Evolutionary conservation across 2,329 filamentous ascomycete species (phyloP).

Genomic region (Tolypocladium guangdongense): DNA sequence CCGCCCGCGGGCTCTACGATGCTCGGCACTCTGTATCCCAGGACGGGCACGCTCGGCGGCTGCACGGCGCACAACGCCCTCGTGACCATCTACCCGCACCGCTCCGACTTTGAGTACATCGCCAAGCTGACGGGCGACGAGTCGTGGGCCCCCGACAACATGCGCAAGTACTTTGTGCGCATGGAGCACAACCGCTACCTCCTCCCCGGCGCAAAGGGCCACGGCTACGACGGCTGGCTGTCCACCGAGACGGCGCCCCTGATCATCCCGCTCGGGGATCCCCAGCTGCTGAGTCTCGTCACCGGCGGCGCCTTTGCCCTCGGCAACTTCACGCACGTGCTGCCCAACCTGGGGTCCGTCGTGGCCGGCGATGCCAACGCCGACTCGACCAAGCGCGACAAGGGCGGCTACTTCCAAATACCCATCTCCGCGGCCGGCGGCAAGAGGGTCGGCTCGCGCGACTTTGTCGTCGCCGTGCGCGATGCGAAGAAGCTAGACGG

Average conservation of each 20-base stretch:
- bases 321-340: conserved; percentile 16
- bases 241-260: conserved; percentile 38
- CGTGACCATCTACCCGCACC: conserved; percentile 46
- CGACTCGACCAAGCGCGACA: conserved; percentile 31
- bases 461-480: conserved; percentile 30
- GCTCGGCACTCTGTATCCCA: conserved; percentile 35
- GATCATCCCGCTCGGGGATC: conserved; percentile 38
- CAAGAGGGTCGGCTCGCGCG: conserved; percentile 34
- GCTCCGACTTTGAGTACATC: conserved; percentile 49
- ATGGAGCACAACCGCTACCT: conserved; percentile 44
- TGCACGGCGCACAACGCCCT: conserved; percentile 51
- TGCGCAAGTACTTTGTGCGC: conserved; percentile 47
- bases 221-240: conserved; percentile 49
- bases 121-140: conserved; percentile 46
- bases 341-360: conserved; percentile 24
- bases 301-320: conserved; percentile 12
- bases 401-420: conserved; percentile 30
- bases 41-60: conserved; percentile 34
- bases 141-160: conserved; percentile 46
- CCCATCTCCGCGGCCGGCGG: conserved; percentile 32
- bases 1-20: conserved; percentile 28
- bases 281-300: conserved; percentile 31
- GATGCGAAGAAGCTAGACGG: conserved; percentile 12
- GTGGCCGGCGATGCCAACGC: conserved; percentile 40
- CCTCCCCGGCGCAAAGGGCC: conserved; percentile 24